Evolutionary conservation across 106 monocot species (phyloP).

Genomic region (Chionographis japonica): DNA sequence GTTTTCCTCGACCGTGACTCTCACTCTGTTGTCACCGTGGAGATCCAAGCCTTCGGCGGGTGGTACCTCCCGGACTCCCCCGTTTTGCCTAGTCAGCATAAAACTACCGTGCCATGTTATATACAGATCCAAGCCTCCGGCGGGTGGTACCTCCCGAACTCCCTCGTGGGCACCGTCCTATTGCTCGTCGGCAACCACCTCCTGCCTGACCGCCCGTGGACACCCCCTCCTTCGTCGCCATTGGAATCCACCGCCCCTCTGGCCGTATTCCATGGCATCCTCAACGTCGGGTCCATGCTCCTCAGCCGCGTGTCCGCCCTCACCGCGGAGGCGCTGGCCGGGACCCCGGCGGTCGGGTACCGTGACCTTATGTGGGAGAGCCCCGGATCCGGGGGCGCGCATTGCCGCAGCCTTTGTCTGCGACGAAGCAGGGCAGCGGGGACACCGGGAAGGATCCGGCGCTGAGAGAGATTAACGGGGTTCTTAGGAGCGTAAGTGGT

Average conservation of each 20-base stretch:
- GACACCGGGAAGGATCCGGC: background rate
- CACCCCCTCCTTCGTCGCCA: constrained; percentile 36
- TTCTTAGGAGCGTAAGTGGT: no score
- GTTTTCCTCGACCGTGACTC: background rate
- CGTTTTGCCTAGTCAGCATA: no score
- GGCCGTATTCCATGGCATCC: constrained; percentile 61
- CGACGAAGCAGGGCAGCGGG: background rate
- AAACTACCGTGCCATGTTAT: no score
- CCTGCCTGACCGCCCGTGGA: constrained; percentile 22
- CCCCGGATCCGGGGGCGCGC: background rate
- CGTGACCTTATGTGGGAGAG: constrained; percentile 23
- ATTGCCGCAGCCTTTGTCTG: background rate
- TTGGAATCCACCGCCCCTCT: constrained; percentile 64
- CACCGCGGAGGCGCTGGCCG: constrained; percentile 23
- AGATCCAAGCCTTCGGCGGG: no score
- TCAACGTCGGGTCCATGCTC: constrained; percentile 47
- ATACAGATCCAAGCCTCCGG: constrained; percentile 21
- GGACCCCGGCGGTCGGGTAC: constrained; percentile 32
- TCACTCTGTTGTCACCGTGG: constrained; percentile 11
- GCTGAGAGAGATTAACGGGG: constrained; percentile 8
- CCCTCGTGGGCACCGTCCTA: constrained; percentile 35
- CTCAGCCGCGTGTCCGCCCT: no score
- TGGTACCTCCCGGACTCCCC: no score
- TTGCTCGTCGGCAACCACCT: constrained; percentile 33
- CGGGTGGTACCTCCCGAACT: constrained; percentile 28